Evolutionary conservation across 2,329 filamentous ascomycete species (phyloP).

Genomic region (Helotiales sp.): DNA sequence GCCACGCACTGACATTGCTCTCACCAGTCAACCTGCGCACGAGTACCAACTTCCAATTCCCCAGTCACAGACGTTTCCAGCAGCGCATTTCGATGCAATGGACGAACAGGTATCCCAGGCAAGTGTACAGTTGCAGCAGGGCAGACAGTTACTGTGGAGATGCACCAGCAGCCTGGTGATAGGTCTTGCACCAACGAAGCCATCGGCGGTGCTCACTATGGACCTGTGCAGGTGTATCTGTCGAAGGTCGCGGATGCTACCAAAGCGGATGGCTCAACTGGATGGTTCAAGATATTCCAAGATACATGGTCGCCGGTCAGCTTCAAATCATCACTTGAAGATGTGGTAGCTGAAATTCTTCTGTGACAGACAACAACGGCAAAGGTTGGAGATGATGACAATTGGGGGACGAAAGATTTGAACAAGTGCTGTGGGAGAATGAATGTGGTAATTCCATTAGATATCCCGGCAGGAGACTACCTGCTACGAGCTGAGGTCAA

Average conservation of each 20-base stretch:
- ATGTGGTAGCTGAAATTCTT: no score
- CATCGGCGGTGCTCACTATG: conserved; percentile 55
- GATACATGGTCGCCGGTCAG: conserved; percentile 1
- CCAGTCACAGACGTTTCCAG: conserved; percentile 51
- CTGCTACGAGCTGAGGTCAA: conserved; percentile 54
- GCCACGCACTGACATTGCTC: conserved; percentile 48
- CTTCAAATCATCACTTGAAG: no score
- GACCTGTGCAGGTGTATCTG: conserved; percentile 53
- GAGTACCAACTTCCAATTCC: conserved; percentile 49
- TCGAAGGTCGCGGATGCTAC: conserved; percentile 49
- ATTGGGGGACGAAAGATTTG: conserved; percentile 20
- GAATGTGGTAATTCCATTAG: conserved; percentile 49
- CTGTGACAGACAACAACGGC: not conserved
- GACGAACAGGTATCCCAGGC: conserved; percentile 36
- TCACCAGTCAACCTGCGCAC: conserved; percentile 46
- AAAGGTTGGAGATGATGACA: conserved; percentile 6
- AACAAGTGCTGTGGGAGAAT: conserved; percentile 44
- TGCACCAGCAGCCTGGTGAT: conserved; percentile 54
- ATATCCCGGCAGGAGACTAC: conserved; percentile 53
- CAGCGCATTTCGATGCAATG: conserved; percentile 51
- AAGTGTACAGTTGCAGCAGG: conserved; percentile 38
- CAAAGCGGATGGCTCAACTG: conserved; percentile 43
- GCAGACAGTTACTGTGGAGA: conserved; percentile 53
- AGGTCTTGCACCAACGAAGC: conserved; percentile 47
- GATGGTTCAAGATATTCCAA: conserved; percentile 52